Percentiles rank a stretch among this genome's conserved stretches.
These are phyloP conservation scores for Cystobasidium slooffiae DNA, from an alignment of 1,284 basidiomycete genomes.

Conservation along the genomic window DNA sequence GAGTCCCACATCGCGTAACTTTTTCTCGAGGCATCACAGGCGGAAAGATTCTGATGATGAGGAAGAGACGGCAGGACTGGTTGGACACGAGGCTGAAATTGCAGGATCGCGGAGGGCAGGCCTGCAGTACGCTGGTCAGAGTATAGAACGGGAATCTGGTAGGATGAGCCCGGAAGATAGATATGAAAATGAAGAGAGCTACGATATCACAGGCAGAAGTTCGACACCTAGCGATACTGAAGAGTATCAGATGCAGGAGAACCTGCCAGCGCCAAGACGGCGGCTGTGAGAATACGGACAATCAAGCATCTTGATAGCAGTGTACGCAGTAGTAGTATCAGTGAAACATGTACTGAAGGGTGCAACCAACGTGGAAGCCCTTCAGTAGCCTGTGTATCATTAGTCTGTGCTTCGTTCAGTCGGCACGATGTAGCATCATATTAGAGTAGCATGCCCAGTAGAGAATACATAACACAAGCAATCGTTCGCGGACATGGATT, in stretches of 20 bases:
- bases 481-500: too few relatives aligned
- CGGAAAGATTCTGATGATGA: slow-evolving; percentile 3
- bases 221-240: slow-evolving; percentile 4
- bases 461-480: too few relatives aligned
- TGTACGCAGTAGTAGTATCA: not conserved
- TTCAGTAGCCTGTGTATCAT: too few relatives aligned
- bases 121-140: not conserved
- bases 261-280: not conserved
- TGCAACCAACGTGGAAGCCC: too few relatives aligned
- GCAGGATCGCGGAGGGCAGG: slow-evolving; percentile 16
- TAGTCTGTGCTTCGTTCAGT: too few relatives aligned
- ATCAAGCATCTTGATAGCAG: not conserved
- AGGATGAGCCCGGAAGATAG: not conserved
- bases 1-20: slow-evolving; percentile 6
- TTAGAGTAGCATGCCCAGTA: too few relatives aligned
- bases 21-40: slow-evolving; percentile 9
- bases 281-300: not conserved
- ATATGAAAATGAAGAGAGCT: slow-evolving; percentile 8
- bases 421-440: too few relatives aligned
- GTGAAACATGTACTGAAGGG: too few relatives aligned
- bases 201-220: not conserved
- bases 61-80: slow-evolving; percentile 26
- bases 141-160: not conserved
- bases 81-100: slow-evolving; percentile 26
- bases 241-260: slow-evolving; percentile 23